phyloP scores from a whole-genome alignment of 495 filamentous ascomycete genomes.

The Collariella sp. region DNA sequence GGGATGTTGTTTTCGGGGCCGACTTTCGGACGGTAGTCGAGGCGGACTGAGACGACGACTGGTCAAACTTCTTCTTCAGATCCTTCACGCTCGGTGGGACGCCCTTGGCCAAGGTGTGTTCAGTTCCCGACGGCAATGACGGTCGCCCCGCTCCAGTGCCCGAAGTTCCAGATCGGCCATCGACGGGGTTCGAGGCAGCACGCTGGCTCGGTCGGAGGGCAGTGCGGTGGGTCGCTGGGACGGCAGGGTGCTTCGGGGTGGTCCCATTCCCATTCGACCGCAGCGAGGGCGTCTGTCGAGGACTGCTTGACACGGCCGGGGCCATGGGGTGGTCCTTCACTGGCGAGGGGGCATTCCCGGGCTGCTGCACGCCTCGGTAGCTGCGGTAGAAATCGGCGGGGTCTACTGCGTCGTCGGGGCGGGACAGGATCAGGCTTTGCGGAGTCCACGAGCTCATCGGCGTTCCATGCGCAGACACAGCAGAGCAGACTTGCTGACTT shows the following conservation, averaged over 20 bases:
- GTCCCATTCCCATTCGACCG: conserved; percentile 33
- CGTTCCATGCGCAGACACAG: conserved; percentile 28
- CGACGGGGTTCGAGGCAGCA: conserved; percentile 44
- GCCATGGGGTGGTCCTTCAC: conserved; percentile 26
- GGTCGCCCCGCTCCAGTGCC: conserved; percentile 17
- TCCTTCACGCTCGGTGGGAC: conserved; percentile 46
- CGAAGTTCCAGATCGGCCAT: conserved; percentile 23
- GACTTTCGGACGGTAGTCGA: conserved; percentile 24
- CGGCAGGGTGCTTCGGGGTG: conserved; percentile 29
- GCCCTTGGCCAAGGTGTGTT: conserved; percentile 17
- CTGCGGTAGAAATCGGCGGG: conserved; percentile 48
- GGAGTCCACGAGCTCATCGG: conserved; percentile 20
- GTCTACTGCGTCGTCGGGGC: conserved; percentile 30
- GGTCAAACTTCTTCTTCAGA: conserved; percentile 47
- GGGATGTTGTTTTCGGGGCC: conserved; percentile 22
- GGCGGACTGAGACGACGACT: conserved; percentile 16
- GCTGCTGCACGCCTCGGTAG: conserved; percentile 33
- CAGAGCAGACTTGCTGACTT: too few species aligned
- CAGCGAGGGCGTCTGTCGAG: conserved; percentile 26
- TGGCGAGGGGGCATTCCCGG: conserved; percentile 16
- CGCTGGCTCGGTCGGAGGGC: conserved; percentile 30
- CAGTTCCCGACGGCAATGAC: conserved; percentile 20
- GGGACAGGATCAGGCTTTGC: conserved; percentile 21
- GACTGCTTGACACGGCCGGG: conserved; percentile 16
- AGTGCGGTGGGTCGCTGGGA: conserved; percentile 21